phyloP scores from a whole-genome alignment of 2,329 filamentous ascomycete species.

The Sarocladiaceae sp. region DNA sequence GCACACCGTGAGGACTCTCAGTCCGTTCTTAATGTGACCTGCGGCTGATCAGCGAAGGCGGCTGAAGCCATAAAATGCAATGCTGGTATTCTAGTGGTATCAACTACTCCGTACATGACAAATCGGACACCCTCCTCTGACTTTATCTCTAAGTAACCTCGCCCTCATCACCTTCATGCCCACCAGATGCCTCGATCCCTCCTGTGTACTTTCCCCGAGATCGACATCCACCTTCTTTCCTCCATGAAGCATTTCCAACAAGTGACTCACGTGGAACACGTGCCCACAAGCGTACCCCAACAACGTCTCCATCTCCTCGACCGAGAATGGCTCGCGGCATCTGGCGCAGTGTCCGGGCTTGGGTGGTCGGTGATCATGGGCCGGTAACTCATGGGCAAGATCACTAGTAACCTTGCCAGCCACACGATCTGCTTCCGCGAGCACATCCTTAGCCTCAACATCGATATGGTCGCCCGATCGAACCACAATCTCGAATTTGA shows the following conservation, averaged over 20 bases:
- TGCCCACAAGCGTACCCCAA: constrained; percentile 81
- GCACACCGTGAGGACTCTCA: too few relatives aligned
- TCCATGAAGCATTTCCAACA: constrained; percentile 52
- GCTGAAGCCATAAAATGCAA: not conserved
- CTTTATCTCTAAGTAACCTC: constrained; percentile 67
- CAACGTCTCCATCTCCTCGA: constrained; percentile 65
- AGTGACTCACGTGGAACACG: constrained; percentile 72
- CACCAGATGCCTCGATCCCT: constrained; percentile 57
- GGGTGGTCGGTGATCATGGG: constrained; percentile 27
- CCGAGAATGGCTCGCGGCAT: constrained; percentile 52
- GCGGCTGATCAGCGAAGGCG: not conserved
- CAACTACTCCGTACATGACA: constrained; percentile 32
- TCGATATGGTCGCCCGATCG: constrained; percentile 39
- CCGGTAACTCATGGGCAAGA: constrained; percentile 14
- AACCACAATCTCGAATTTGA: constrained; percentile 77
- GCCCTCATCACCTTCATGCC: constrained; percentile 87
- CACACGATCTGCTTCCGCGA: constrained; percentile 19
- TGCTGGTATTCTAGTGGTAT: constrained; percentile 12
- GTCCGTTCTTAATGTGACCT: not conserved
- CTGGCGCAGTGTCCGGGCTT: constrained; percentile 55
- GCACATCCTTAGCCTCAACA: constrained; percentile 35
- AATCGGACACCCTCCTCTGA: constrained; percentile 61
- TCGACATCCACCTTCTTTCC: constrained; percentile 41
- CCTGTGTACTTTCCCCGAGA: constrained; percentile 37
- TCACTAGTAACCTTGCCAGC: constrained; percentile 16